These are phyloP conservation scores for Cornus suecica DNA, from an alignment of 148 eudicot genomes.

Conservation along the genomic window DNA sequence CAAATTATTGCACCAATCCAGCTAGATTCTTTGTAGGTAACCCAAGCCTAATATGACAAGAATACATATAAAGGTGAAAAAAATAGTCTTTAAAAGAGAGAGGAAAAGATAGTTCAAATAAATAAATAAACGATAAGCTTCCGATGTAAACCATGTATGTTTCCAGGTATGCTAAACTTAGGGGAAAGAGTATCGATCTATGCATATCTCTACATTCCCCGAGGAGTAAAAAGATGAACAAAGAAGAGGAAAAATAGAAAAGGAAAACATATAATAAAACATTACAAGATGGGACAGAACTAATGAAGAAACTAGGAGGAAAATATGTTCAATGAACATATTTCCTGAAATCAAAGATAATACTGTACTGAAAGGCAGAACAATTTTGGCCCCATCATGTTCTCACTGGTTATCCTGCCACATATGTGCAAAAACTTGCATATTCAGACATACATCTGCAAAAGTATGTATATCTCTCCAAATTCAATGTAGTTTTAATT, in stretches of 20 bases:
- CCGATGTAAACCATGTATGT: too few species aligned
- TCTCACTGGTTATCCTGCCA: not conserved
- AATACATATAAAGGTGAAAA: not conserved
- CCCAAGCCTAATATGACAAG: slow-evolving; percentile 55
- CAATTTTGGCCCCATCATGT: not conserved
- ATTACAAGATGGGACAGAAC: not conserved
- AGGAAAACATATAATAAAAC: not conserved
- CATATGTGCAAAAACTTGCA: not conserved
- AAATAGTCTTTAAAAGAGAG: not conserved
- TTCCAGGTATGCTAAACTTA: too few species aligned
- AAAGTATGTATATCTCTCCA: not conserved
- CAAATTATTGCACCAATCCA: slow-evolving; percentile 59
- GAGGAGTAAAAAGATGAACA: too few species aligned
- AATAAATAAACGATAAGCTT: too few species aligned
- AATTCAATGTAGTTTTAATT: not conserved
- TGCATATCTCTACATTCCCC: too few species aligned
- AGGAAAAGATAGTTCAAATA: too few species aligned
- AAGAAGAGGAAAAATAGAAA: not conserved
- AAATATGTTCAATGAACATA: not conserved
- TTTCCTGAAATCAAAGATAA: not conserved
- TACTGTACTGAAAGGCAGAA: not conserved
- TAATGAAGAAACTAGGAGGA: not conserved
- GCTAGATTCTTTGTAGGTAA: slow-evolving; percentile 66
- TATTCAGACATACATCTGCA: not conserved
- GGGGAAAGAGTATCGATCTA: too few species aligned